A percentile compares a stretch with the other conserved stretches of the same genome.
phyloP scores from a whole-genome alignment of 1,139 yeast genomes.

The Suhomyces yuchorum region DNA sequence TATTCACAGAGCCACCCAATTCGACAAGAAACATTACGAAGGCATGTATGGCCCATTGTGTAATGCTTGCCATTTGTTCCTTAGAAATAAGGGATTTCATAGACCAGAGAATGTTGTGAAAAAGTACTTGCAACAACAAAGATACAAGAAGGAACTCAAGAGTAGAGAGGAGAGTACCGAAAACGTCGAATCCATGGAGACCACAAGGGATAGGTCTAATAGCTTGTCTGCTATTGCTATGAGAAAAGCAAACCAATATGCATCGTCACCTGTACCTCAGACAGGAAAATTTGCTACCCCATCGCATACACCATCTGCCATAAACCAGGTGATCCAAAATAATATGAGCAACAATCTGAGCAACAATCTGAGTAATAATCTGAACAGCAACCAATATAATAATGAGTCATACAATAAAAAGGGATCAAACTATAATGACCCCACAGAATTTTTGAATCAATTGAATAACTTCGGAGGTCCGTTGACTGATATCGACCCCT shows the following conservation, averaged over 20 bases:
- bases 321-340: conserved; percentile 44
- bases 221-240: conserved; percentile 23
- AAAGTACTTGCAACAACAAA: conserved; percentile 50
- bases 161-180: conserved; percentile 25
- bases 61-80: conserved; percentile 52
- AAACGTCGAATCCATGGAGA: conserved; percentile 7
- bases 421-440: conserved; percentile 42
- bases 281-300: conserved; percentile 43
- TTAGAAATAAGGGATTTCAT: conserved; percentile 54
- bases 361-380: conserved; percentile 13
- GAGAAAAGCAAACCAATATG: conserved; percentile 23
- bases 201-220: conserved; percentile 14
- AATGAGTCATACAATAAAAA: conserved; percentile 16
- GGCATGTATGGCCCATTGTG: conserved; percentile 57
- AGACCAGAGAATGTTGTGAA: conserved; percentile 52
- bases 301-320: conserved; percentile 47
- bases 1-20: conserved; percentile 41
- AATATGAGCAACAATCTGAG: conserved; percentile 10
- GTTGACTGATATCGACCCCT: conserved; percentile 55
- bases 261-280: conserved; percentile 29
- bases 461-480: conserved; percentile 54
- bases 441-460: conserved; percentile 52
- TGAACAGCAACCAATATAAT: conserved; percentile 8
- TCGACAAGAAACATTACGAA: conserved; percentile 45
- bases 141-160: conserved; percentile 40